phyloP scores from a whole-genome alignment of 176 grass and related monocot species.

The Canna indica region DNA sequence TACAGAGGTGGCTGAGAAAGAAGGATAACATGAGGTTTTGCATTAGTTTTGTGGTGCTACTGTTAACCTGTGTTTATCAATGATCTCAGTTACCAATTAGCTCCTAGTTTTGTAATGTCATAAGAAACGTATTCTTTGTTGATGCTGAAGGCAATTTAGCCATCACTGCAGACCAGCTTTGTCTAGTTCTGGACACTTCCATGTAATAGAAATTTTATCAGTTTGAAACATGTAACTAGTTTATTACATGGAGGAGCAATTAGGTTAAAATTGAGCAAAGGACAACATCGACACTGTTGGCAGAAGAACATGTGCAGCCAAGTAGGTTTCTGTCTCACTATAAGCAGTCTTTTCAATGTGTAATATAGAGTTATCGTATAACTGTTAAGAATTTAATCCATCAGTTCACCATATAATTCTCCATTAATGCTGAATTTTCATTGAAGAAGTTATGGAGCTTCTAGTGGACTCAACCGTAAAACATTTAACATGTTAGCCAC shows the following conservation, averaged over 20 bases:
- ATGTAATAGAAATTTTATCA: no score
- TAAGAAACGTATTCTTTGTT: neutral
- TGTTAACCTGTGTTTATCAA: no score
- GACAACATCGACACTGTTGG: no score
- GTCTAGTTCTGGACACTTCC: no score
- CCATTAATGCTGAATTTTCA: neutral
- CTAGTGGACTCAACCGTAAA: neutral
- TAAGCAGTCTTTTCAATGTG: neutral
- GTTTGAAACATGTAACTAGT: no score
- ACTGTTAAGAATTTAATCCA: neutral
- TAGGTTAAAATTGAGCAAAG: no score
- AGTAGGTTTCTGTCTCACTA: neutral
- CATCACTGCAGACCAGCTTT: neutral
- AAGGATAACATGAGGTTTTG: neutral
- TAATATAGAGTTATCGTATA: neutral
- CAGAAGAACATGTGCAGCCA: neutral
- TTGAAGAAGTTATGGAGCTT: neutral
- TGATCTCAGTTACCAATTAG: neutral
- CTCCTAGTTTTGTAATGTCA: neutral
- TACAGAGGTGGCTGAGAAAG: neutral
- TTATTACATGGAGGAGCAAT: no score
- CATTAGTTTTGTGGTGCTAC: neutral
- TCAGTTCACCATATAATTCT: neutral
- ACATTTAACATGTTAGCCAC: neutral
- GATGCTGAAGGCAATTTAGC: neutral